Evolutionary conservation across 805 yeast genomes (phyloP), one percentile per base, ranked within the genome.

Genomic region (Schwanniomyces vanrijiae): DNA sequence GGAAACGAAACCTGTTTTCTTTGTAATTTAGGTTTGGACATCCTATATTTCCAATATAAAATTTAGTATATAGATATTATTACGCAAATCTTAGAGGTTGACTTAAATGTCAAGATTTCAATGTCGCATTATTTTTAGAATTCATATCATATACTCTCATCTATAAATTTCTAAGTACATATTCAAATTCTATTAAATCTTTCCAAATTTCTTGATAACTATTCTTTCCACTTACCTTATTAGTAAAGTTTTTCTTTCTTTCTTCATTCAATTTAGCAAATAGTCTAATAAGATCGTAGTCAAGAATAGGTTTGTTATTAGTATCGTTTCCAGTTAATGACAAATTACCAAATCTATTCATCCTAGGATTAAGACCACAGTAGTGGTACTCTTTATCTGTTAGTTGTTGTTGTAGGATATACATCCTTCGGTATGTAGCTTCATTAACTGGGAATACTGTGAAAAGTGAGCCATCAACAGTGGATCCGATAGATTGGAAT

Each of bases 381-480:
- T 71, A 66, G 52, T 86, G 90, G 33, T 73, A 74, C 47, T 86
- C 88, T 54, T 87, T 87, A 46, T 91, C 97, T 31, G 78, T 77
- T 43, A 94, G 68, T 56, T 90, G 97, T 64, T 90, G 96, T 61
- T 91, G 97, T 18, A 92, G 71, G 29, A 90, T 84, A 59, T 87
- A 88, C 60, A 94, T 73, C 48, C 95, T 75, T 64, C 97, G 78
- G 66, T 90, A 94, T 10, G 82, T 75, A 2, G 81, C 68, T 60
- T 94, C 98, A 35, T 78, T 70, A 10, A 90, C 69, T 0, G 98
- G 97, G 18, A 80, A 71, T 6, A 94, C 80, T 43, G 81, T 78
- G 56, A 81, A 83, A 31, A 94, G 64, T 0, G 91, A 83, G 0
- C 99, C 99, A 57, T 91, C 96, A 1, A 75, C 69, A 13, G 86